Conservation (phyloP, 495 filamentous ascomycete species). For the Daldinia vernicosa region DNA sequence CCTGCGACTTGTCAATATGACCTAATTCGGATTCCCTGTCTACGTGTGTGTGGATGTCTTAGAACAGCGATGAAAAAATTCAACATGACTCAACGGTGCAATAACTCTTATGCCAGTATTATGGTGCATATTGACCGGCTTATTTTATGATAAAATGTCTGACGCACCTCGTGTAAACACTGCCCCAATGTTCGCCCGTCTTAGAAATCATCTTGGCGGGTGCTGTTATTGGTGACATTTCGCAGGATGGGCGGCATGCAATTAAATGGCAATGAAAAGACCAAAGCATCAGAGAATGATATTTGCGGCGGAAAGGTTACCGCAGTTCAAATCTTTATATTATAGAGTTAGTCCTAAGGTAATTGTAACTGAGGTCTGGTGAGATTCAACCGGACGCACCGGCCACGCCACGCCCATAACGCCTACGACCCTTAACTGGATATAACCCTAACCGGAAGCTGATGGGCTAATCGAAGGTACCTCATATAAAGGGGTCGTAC, state of each 20-base stretch:
- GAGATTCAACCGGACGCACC: too few relatives aligned
- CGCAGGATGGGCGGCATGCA: background rate
- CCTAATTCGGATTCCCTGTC: conserved; percentile 1
- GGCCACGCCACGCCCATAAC: too few relatives aligned
- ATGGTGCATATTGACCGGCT: background rate
- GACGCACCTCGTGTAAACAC: background rate
- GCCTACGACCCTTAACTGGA: too few relatives aligned
- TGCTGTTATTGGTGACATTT: background rate
- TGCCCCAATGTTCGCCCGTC: background rate
- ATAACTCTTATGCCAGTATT: background rate
- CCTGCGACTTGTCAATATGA: conserved; percentile 11
- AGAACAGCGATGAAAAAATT: background rate
- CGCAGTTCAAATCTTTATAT: too few relatives aligned
- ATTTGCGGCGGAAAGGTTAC: too few relatives aligned
- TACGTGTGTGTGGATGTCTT: background rate
- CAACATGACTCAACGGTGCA: background rate
- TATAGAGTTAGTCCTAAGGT: too few relatives aligned
- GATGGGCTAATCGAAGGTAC: background rate
- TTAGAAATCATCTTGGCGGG: background rate
- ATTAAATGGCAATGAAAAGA: background rate
- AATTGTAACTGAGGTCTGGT: too few relatives aligned
- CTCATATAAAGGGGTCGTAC: background rate
- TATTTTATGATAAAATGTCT: background rate
- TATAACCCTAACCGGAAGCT: too few relatives aligned
- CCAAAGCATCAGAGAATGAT: too few relatives aligned